phyloP scores from a whole-genome alignment of 192 early-diverging fungal genomes.

The Linnemannia schmuckeri region DNA sequence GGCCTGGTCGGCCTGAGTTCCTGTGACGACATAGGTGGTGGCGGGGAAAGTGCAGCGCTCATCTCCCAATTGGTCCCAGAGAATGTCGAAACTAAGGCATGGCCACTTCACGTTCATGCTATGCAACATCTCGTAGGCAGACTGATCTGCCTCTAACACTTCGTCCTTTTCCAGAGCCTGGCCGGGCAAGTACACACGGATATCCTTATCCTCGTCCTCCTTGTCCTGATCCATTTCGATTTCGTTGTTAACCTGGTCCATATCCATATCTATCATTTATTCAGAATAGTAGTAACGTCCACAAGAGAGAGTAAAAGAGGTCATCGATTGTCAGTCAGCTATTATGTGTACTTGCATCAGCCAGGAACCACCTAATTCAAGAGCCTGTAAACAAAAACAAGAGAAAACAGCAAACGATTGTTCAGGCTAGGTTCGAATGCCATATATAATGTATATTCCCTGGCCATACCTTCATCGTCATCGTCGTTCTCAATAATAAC shows the following conservation, averaged over 20 bases:
- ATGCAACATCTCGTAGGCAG: constrained; percentile 98
- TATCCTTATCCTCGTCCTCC: constrained; percentile 70
- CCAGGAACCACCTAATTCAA: not conserved
- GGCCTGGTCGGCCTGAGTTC: constrained; percentile 88
- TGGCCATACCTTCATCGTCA: constrained; percentile 33
- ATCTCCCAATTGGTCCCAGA: constrained; percentile 87
- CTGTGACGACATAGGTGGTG: constrained; percentile 93
- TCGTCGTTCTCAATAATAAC: constrained; percentile 71
- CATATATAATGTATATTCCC: not conserved
- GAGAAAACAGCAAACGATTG: not conserved
- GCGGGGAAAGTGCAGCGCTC: constrained; percentile 88
- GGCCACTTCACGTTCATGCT: constrained; percentile 94
- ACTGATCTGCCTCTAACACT: constrained; percentile 93
- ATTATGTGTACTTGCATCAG: not conserved
- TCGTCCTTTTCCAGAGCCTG: constrained; percentile 88
- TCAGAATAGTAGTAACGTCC: not conserved
- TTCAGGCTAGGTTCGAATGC: not conserved
- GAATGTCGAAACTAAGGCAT: constrained; percentile 96
- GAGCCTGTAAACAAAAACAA: not conserved
- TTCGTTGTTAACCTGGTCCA: constrained; percentile 45
- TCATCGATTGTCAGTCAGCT: not conserved
- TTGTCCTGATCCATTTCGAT: constrained; percentile 55
- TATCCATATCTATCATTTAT: constrained; percentile 37
- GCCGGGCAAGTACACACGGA: constrained; percentile 94
- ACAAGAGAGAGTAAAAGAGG: not conserved